Base-by-base conservation (phyloP, 1,284 basidiomycete species). In the Coniferiporia sulphurascens region DNA sequence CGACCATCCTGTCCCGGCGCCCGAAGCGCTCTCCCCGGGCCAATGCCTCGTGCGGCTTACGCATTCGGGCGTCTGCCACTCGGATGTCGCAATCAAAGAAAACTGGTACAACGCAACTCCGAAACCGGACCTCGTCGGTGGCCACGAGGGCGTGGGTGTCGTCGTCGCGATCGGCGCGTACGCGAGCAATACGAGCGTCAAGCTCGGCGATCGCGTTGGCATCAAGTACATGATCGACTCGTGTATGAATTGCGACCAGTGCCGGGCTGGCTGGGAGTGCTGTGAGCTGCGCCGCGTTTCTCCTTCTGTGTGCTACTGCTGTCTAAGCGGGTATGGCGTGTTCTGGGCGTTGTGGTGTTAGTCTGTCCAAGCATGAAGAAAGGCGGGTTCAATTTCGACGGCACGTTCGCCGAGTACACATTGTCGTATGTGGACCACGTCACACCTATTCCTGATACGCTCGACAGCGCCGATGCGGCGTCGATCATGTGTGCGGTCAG, bases 321-420 rank as follows among this genome's bases (percentile, higher is more conserved):
- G 27, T 27, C 27, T 27, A 27, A 27, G 27, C 27, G 27, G 27
- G 27, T 27, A 2, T 27, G 27, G 27, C 27, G 27, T 27, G 27
- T 27, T 27, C 27, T 5, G 27, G 3, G 27, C 27, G 27, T 27
- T 27, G 27, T 27, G 27, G 27, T 27, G 27, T 27, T 27, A 86
- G 85, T 81, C 67, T 94, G 92, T 70, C 64, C 69, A 19, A 70
- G 85, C 19, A 84, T 78, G 38, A 76, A 85, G 67, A 72, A 84
- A 61, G 86, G 84, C 60, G 91, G 91, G 4, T 91, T 85, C 76
- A 87, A 80, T 54, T 80, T 88, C 58, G 86, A 94, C 67, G 93
- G 93, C 58, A 91, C 91, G 1, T 95, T 95, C 78, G 82, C 85
- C 52, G 83, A 94, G 77, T 93, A 90, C 67, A 81, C 84, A n/a